Conservation (phyloP, 768 basidiomycete genomes). For the Cyclocybe aegerita region DNA sequence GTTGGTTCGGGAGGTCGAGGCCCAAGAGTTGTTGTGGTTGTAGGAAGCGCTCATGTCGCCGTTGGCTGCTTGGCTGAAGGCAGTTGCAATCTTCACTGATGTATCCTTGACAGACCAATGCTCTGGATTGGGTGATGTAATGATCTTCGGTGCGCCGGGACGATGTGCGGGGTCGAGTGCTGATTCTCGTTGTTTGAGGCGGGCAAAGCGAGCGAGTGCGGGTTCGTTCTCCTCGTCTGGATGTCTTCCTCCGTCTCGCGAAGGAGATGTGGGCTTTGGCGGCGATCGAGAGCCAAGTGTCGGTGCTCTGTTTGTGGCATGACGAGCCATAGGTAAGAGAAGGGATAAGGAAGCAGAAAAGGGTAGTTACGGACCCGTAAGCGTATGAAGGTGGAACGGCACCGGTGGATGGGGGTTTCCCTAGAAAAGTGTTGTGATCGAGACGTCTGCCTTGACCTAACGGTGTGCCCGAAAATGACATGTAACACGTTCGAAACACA, state of each 20-base stretch:
- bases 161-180: conserved; percentile 22
- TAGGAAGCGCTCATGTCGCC: conserved; percentile 35
- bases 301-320: conserved; percentile 46
- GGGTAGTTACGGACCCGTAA: conserved; percentile 53
- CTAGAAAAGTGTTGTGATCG: conserved; percentile 77
- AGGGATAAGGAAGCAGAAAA: conserved; percentile 18
- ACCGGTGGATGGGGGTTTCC: conserved; percentile 46
- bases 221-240: conserved; percentile 37
- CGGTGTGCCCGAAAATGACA: conserved; percentile 87
- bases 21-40: conserved; percentile 68
- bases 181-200: conserved; percentile 42
- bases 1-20: conserved; percentile 51
- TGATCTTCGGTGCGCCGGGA: conserved; percentile 41
- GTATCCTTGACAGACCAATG: conserved; percentile 80
- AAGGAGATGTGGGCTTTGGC: conserved; percentile 45
- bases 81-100: conserved; percentile 82
- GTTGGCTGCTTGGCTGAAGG: conserved; percentile 71
- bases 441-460: conserved; percentile 85
- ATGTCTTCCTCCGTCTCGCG: conserved; percentile 32
- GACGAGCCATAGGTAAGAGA: conserved; percentile 14
- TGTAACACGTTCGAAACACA: conserved; percentile 38
- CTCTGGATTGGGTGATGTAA: conserved; percentile 55
- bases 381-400: conserved; percentile 54
- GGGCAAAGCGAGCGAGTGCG: conserved; percentile 42
- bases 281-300: conserved; percentile 58